phyloP scores from a whole-genome alignment of 1,139 yeast genomes.

The Kluyveromyces sp. region DNA sequence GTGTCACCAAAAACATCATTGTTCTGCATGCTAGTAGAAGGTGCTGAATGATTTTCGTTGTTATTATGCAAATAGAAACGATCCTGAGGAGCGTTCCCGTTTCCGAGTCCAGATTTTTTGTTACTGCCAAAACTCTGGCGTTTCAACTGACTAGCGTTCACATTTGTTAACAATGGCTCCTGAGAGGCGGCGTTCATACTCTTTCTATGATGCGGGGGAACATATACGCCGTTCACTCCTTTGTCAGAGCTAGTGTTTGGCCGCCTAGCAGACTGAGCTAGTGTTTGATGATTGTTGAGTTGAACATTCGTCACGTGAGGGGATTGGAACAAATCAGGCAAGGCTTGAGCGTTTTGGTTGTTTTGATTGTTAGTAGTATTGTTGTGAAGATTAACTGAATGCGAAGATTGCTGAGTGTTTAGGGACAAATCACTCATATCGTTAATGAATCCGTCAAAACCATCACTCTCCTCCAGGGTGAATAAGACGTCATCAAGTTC shows the following conservation, averaged over 20 bases:
- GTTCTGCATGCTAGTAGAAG: slow-evolving; percentile 27
- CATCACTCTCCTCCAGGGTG: slow-evolving; percentile 37
- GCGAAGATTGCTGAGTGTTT: slow-evolving; percentile 1
- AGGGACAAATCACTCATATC: slow-evolving; percentile 23
- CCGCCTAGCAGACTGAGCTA: slow-evolving; percentile 8
- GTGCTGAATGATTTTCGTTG: slow-evolving; percentile 15
- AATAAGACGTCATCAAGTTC: slow-evolving; percentile 39
- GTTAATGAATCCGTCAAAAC: slow-evolving; percentile 23
- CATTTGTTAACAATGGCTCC: not conserved
- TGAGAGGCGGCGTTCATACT: slow-evolving; percentile 14
- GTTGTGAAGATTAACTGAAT: slow-evolving; percentile 7
- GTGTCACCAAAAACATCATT: slow-evolving; percentile 27
- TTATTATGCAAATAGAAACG: slow-evolving; percentile 2
- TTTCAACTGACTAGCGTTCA: slow-evolving; percentile 2
- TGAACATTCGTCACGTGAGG: slow-evolving; percentile 23
- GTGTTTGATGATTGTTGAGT: slow-evolving; percentile 16
- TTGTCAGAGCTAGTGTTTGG: slow-evolving; percentile 16
- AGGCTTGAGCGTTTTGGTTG: slow-evolving; percentile 9
- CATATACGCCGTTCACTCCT: slow-evolving; percentile 32
- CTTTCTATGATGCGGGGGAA: slow-evolving; percentile 45
- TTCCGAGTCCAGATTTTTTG: not conserved
- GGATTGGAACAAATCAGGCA: slow-evolving; percentile 31
- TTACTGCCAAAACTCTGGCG: slow-evolving; percentile 4
- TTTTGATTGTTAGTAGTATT: slow-evolving; percentile 7
- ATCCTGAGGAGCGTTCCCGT: not conserved